Conservation (phyloP, 495 filamentous ascomycete genomes). For the Cladorrhinum samala region DNA sequence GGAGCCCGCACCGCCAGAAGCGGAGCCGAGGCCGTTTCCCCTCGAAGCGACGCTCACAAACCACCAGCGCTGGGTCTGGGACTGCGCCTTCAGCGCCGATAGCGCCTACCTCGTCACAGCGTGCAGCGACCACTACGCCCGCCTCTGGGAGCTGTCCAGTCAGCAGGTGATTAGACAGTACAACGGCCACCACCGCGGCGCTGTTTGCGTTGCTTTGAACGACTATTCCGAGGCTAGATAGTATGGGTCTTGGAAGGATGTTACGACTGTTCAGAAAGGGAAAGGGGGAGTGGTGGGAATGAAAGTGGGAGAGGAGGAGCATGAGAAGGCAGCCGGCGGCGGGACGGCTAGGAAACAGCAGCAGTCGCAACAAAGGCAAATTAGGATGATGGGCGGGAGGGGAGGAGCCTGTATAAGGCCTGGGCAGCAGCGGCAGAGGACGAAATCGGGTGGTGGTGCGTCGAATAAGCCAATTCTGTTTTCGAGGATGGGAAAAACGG, state of each 20-base stretch:
- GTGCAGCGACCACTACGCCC: slow-evolving; percentile 92
- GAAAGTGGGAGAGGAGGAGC: too few relatives aligned
- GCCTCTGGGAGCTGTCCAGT: slow-evolving; percentile 84
- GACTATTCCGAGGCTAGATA: slow-evolving; percentile 80
- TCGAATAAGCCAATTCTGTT: neutral
- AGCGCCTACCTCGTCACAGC: slow-evolving; percentile 97
- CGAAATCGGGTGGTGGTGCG: neutral
- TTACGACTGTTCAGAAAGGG: neutral
- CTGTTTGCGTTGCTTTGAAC: slow-evolving; percentile 93
- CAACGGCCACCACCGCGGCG: slow-evolving; percentile 92
- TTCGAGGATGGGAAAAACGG: too few relatives aligned
- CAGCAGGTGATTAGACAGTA: slow-evolving; percentile 94
- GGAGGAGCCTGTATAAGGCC: too few relatives aligned
- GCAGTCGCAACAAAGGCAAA: neutral
- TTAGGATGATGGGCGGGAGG: too few relatives aligned
- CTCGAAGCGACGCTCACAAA: slow-evolving; percentile 86
- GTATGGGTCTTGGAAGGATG: slow-evolving; percentile 13
- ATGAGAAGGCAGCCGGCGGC: neutral
- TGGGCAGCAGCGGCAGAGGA: neutral
- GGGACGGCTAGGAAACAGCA: neutral
- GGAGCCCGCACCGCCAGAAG: slow-evolving; percentile 42
- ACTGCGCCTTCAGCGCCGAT: slow-evolving; percentile 96
- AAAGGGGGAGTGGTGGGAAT: neutral
- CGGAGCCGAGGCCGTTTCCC: slow-evolving; percentile 48
- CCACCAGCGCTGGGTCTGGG: slow-evolving; percentile 99